These are phyloP conservation scores for Cystofilobasidium bisporidii DNA, from an alignment of 768 basidiomycete species.

Conservation along the genomic window DNA sequence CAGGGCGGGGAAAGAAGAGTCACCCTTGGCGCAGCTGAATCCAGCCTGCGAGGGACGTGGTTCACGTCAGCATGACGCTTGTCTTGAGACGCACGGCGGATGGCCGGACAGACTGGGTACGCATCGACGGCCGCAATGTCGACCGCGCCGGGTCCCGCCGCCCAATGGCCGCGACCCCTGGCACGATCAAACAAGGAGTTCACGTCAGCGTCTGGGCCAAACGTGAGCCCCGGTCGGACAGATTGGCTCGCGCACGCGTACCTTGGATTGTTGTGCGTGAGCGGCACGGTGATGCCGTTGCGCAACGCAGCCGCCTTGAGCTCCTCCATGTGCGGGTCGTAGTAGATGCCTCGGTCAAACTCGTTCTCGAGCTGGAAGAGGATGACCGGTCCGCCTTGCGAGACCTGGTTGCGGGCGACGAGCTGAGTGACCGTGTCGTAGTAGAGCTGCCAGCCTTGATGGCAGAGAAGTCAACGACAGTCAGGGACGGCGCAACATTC, in stretches of 20 bases:
- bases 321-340: constrained; percentile 48
- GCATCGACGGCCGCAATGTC: constrained; percentile 55
- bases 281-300: constrained; percentile 55
- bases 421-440: constrained; percentile 49
- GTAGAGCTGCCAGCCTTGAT: constrained; percentile 63
- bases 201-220: too few species aligned
- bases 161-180: constrained; percentile 46
- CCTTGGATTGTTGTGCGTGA: constrained; percentile 58
- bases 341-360: not conserved
- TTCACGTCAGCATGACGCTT: too few species aligned
- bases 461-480: too few species aligned
- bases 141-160: constrained; percentile 56
- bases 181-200: too few species aligned
- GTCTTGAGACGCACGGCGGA: constrained; percentile 53
- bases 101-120: not conserved
- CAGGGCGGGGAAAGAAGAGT: not conserved
- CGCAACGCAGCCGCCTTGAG: constrained; percentile 51
- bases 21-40: not conserved
- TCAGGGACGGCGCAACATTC: too few species aligned
- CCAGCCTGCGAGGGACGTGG: not conserved
- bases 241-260: too few species aligned
- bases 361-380: constrained; percentile 30
- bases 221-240: too few species aligned
- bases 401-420: constrained; percentile 25
- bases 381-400: constrained; percentile 28